Conservation (phyloP, 176 grass and related monocot species). For the Tillandsia leiboldiana region DNA sequence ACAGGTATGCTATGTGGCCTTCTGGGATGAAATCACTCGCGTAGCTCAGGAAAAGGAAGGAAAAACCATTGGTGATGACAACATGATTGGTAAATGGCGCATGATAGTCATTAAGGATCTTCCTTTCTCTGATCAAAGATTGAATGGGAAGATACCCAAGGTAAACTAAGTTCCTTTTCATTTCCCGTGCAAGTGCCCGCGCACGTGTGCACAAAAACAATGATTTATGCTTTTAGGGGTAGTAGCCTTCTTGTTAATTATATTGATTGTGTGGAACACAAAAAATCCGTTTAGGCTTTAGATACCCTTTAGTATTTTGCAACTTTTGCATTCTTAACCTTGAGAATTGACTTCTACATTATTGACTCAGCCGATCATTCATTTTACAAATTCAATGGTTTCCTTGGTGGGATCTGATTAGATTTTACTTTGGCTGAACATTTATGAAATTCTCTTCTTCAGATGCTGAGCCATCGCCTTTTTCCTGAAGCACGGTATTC, state of each 20-base stretch:
- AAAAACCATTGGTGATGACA: constrained; percentile 47
- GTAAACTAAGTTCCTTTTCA: constrained; percentile 22
- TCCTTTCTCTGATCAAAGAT: constrained; percentile 82
- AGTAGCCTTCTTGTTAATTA: not conserved
- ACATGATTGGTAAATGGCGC: constrained; percentile 64
- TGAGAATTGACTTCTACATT: not conserved
- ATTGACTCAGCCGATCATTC: not conserved
- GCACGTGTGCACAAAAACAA: not conserved
- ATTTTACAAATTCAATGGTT: not conserved
- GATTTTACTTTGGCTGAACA: not conserved
- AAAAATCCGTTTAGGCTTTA: not conserved
- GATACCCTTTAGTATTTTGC: not conserved
- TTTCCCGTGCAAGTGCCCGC: not conserved
- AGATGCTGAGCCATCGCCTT: constrained; percentile 90
- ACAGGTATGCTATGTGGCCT: constrained; percentile 93
- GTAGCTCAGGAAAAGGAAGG: constrained; percentile 56
- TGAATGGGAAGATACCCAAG: constrained; percentile 97
- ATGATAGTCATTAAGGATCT: constrained; percentile 71
- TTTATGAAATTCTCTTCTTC: constrained; percentile 11
- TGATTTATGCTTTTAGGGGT: not conserved
- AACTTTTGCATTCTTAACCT: not conserved
- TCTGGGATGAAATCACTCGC: constrained; percentile 85
- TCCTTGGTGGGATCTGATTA: not conserved
- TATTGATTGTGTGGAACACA: not conserved
- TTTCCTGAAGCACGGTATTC: constrained; percentile 76